Evolutionary conservation across 2,329 filamentous ascomycete genomes (phyloP), one percentile per base, ranked within the genome.

Genomic region (Colletotrichum liriopes): DNA sequence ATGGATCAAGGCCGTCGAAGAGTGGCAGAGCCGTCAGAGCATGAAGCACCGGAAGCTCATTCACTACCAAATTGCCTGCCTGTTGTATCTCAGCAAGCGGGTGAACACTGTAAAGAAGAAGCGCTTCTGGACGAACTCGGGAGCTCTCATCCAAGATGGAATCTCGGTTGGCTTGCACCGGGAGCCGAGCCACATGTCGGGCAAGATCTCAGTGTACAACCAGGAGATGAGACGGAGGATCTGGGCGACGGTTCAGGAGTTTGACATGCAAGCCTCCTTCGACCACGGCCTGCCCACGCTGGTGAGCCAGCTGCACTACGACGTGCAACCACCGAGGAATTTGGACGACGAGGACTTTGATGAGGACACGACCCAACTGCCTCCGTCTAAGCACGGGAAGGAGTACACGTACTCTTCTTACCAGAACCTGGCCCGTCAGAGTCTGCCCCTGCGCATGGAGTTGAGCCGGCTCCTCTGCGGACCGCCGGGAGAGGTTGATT

Each of bases 91-190:
- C 2, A 88, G 87, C 54, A 91, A 91, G 82, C 84, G 88, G 39
- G 86, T 91, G 74, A 91, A 91, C 79, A 88, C 87, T 2, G 86
- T 91, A 74, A 90, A 91, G 82, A 91, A 91, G 85, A 91, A 91
- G 84, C 84, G 88, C 16, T 91, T 89, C 79, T 91, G 89, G 89
- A 89, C 87, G 20, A 84, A 85, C 49, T 84, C 89, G 1, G 88
- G 89, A 0, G 83, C 86, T 6, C 82, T 91, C 67, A 85, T 90
- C 18, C 88, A 89, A 59, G 87, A 91, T 63, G 88, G 87, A 66
- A 87, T 91, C 69, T 86, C 86, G 2, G 86, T 91, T 39, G 89
- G 89, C 20, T 82, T 91, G 58, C 89, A 91, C 75, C 86, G 87
- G 23, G 89, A 91, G 76, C 88, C 89, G 3, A 86, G 87, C 75